Evolutionary conservation across 2,329 filamentous ascomycete genomes (phyloP).

Genomic region (Fusarium concolor): DNA sequence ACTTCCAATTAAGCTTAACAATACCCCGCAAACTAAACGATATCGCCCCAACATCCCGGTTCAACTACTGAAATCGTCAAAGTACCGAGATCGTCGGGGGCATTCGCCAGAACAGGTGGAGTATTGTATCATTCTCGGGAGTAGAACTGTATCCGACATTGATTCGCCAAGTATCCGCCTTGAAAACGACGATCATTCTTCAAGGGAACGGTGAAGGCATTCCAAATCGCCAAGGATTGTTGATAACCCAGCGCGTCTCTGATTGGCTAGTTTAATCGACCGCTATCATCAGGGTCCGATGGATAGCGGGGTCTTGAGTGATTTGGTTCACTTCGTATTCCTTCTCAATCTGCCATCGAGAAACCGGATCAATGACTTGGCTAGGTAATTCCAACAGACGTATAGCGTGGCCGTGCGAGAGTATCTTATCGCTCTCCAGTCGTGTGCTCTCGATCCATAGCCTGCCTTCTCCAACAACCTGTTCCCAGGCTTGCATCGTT

Average conservation of each 20-base stretch:
- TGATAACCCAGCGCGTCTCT: rapidly evolving
- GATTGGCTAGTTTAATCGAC: conserved; percentile 5
- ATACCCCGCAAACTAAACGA: not conserved
- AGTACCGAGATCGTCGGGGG: not conserved
- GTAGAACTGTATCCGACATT: conserved; percentile 11
- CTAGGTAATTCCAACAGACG: not conserved
- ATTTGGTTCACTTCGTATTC: not conserved
- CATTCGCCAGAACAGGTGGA: conserved; percentile 3
- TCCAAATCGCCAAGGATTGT: not conserved
- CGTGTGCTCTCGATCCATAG: not conserved
- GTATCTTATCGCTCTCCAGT: not conserved
- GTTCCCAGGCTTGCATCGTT: not conserved
- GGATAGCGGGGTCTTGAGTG: too few relatives aligned
- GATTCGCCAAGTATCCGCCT: not conserved
- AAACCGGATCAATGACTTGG: not conserved
- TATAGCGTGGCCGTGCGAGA: not conserved
- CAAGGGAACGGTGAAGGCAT: not conserved
- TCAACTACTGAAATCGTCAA: not conserved
- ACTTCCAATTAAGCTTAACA: not conserved
- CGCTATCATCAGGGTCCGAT: too few relatives aligned
- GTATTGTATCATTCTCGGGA: conserved; percentile 23
- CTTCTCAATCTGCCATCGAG: not conserved
- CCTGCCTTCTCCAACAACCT: not conserved
- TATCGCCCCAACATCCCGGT: not conserved
- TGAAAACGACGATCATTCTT: not conserved